Evolutionary conservation across 1,284 basidiomycete species (phyloP).

Genomic region (Boletus sp.): DNA sequence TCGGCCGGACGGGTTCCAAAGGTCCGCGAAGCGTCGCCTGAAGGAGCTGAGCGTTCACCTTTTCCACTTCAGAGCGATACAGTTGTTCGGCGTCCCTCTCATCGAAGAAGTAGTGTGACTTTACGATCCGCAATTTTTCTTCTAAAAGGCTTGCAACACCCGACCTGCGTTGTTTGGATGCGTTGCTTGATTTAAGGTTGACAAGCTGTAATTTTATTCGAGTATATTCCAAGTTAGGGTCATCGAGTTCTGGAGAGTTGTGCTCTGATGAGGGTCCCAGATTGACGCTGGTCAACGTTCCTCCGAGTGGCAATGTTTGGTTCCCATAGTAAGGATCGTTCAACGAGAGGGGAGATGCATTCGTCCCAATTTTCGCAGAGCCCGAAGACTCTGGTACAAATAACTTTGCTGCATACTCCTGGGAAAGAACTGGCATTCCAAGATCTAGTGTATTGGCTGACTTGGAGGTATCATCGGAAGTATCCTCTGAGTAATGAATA

Average conservation of each 20-base stretch:
- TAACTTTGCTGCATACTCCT: slow-evolving; percentile 2
- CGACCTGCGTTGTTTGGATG: slow-evolving; percentile 5
- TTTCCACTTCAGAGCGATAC: slow-evolving; percentile 55
- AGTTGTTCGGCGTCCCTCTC: slow-evolving; percentile 62
- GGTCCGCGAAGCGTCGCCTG: slow-evolving; percentile 51
- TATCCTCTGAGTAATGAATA: slow-evolving; percentile 9
- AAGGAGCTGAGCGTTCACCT: slow-evolving; percentile 48
- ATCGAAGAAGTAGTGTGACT: slow-evolving; percentile 74
- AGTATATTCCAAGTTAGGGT: slow-evolving; percentile 63
- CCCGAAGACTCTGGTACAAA: slow-evolving; percentile 1
- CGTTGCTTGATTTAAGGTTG: slow-evolving; percentile 30
- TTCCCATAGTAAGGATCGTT: neutral
- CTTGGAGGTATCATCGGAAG: slow-evolving; percentile 6
- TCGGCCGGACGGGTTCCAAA: slow-evolving; percentile 1
- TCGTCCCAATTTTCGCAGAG: slow-evolving; percentile 32
- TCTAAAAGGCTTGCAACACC: slow-evolving; percentile 37
- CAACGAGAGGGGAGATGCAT: slow-evolving; percentile 37
- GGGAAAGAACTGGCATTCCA: neutral
- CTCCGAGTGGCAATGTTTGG: slow-evolving; percentile 21
- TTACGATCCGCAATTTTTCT: slow-evolving; percentile 50
- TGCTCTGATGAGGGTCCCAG: slow-evolving; percentile 25
- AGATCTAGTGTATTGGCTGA: slow-evolving; percentile 4
- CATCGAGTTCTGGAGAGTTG: slow-evolving; percentile 41
- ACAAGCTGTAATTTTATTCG: slow-evolving; percentile 55
- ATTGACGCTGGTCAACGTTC: slow-evolving; percentile 8